Conservation (phyloP, 2,329 filamentous ascomycete species). For the Epichloe festucae region DNA sequence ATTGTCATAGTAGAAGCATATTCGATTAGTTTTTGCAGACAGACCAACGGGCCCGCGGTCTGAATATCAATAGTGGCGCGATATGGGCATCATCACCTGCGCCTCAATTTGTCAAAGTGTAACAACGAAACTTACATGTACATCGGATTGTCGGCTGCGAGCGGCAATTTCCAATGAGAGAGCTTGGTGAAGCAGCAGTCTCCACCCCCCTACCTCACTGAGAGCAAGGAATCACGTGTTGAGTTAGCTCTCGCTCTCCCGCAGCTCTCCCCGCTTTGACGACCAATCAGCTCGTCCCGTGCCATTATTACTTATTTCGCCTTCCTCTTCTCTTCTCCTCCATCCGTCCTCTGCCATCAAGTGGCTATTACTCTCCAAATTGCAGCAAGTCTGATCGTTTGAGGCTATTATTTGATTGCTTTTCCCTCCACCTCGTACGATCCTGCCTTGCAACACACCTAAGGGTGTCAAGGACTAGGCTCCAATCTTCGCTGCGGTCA, state of each 20-base stretch:
- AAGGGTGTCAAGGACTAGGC: conserved; percentile 2
- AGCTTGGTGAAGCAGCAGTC: background rate
- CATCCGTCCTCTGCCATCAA: background rate
- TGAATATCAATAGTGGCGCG: background rate
- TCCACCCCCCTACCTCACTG: background rate
- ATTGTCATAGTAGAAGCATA: no score
- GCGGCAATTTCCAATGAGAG: background rate
- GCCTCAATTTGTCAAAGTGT: background rate
- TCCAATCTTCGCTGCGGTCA: conserved; percentile 7
- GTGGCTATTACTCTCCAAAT: background rate
- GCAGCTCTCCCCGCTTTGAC: conserved; percentile 14
- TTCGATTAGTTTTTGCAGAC: no score
- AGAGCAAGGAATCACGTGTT: conserved; percentile 4
- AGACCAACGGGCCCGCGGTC: no score
- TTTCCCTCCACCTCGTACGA: background rate
- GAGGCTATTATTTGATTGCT: background rate
- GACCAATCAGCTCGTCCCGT: conserved; percentile 18
- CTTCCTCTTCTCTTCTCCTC: background rate
- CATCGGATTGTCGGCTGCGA: background rate
- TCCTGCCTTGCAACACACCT: background rate
- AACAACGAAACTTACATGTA: background rate
- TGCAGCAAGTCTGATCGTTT: conserved; percentile 4
- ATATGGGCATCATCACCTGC: conserved; percentile 1
- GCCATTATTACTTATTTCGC: conserved; percentile 3
- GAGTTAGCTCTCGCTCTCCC: conserved; percentile 2